Evolutionary conservation across 768 basidiomycete genomes (phyloP), one percentile per base, ranked within the genome.

Genomic region (Amanita muscaria): DNA sequence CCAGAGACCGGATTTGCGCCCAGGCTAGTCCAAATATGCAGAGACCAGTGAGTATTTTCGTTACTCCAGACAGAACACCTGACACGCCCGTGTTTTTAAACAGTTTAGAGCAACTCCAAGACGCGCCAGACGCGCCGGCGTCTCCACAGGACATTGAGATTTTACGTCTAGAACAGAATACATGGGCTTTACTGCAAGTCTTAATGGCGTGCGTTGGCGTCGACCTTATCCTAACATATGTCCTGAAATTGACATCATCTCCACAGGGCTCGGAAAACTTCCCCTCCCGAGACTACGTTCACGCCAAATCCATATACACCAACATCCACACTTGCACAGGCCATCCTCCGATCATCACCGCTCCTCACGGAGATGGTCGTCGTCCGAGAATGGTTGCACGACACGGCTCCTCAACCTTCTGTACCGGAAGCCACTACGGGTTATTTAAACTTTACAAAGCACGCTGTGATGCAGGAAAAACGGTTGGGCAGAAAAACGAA

Each of bases 331-430:
- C 72, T 92, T 21, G 84, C 83, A 0, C 81, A 88, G 56, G 73
- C 79, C 2, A 76, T 88, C 40, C 73, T 92, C 69, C 63, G 74
- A 38, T 63, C 76, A 3, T 86, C 81, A 0, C 77, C 76, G 0
- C 68, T 82, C 2, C 77, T 90, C 27, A 63, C 75, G 1, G 88
- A 89, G 49, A 84, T 90, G 44, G 69, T 87, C 36, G 79, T 85
- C 34, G 80, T 90, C 6, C 77, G 85, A n/a, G 87, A 90, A 59
- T 92, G 89, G 89, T 69, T 90, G 1, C 85, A 89, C 49, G 84
- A 88, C 32, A 83, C 76, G 0, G 83, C 86, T 0, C 74, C 79
- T 0, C 46, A 68, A n/a, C 74, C 76, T 0, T 61, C 67, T 23
- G 68, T 72, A 33, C 81, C 82, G 1, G 88, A 86, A 54, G 80